These are phyloP conservation scores for Nymphaea thermarum DNA, from an alignment of 164 flowering plant species.

Conservation along the genomic window DNA sequence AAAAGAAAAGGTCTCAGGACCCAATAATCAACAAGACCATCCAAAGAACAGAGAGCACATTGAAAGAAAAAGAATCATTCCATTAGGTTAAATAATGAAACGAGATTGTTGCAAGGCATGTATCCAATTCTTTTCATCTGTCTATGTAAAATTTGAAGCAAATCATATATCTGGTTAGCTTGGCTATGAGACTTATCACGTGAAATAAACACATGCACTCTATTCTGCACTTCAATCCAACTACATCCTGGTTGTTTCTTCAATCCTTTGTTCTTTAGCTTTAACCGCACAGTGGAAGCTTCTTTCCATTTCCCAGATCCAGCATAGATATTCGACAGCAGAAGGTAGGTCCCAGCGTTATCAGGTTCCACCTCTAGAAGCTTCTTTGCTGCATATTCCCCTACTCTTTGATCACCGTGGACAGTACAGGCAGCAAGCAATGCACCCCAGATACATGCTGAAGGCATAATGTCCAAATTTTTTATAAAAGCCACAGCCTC, in stretches of 20 bases:
- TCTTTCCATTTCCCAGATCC: slow-evolving; percentile 12
- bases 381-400: slow-evolving; percentile 8
- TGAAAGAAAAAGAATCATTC: too few relatives aligned
- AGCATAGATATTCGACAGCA: slow-evolving; percentile 11
- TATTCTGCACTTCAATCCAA: slow-evolving; percentile 12
- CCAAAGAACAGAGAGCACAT: too few relatives aligned
- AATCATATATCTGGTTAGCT: slow-evolving; percentile 6
- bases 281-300: slow-evolving; percentile 10
- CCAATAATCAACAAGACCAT: too few relatives aligned
- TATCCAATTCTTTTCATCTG: slow-evolving; percentile 8
- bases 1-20: too few relatives aligned
- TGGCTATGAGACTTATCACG: slow-evolving; percentile 11
- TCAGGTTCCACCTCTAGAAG: slow-evolving; percentile 10
- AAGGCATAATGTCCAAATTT: slow-evolving; percentile 1
- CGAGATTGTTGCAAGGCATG: slow-evolving; percentile 1
- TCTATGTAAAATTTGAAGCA: slow-evolving; percentile 6
- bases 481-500: slow-evolving; percentile 9
- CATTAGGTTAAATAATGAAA: too few relatives aligned
- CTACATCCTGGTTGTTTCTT: slow-evolving; percentile 13
- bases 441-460: slow-evolving; percentile 11
- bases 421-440: slow-evolving; percentile 11
- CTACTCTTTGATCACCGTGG: slow-evolving; percentile 10
- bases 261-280: slow-evolving; percentile 10
- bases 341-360: slow-evolving; percentile 9
- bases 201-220: slow-evolving; percentile 11